A percentile compares a stretch with the other conserved stretches of the same genome.
Conservation (phyloP, 371 early-diverging fungal genomes). For the Actinomortierella ambigua region DNA sequence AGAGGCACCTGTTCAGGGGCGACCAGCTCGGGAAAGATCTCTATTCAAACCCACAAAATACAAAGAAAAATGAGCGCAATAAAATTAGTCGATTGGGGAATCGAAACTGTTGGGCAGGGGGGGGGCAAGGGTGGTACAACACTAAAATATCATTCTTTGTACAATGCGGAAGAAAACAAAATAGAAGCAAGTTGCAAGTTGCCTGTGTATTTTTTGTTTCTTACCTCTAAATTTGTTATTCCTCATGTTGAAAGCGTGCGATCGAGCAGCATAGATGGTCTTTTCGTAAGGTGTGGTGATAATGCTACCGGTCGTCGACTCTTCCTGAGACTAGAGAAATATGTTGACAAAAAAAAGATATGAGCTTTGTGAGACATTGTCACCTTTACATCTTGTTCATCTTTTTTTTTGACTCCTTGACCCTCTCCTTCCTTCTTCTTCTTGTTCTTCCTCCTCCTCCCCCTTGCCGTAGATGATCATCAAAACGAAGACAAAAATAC, state of each 20-base stretch:
- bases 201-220: no score
- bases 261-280: constrained; percentile 73
- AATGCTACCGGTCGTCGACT: constrained; percentile 92
- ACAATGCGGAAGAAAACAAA: no score
- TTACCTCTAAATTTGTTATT: constrained; percentile 79
- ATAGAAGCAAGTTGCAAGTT: no score
- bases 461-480: no score
- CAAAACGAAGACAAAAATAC: no score
- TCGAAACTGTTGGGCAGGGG: no score
- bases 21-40: constrained; percentile 81
- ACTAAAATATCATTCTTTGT: no score
- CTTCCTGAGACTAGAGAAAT: constrained; percentile 55
- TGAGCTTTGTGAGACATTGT: neutral
- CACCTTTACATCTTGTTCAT: neutral
- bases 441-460: no score
- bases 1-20: constrained; percentile 56
- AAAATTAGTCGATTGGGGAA: neutral
- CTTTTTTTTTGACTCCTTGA: neutral
- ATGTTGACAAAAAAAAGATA: neutral
- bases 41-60: constrained; percentile 35
- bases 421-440: no score
- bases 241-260: constrained; percentile 78
- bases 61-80: no score
- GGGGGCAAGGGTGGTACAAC: no score
- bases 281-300: constrained; percentile 80